These are phyloP conservation scores for Jamesozyma hellenica DNA, from an alignment of 805 yeast genomes.

Conservation along the genomic window DNA sequence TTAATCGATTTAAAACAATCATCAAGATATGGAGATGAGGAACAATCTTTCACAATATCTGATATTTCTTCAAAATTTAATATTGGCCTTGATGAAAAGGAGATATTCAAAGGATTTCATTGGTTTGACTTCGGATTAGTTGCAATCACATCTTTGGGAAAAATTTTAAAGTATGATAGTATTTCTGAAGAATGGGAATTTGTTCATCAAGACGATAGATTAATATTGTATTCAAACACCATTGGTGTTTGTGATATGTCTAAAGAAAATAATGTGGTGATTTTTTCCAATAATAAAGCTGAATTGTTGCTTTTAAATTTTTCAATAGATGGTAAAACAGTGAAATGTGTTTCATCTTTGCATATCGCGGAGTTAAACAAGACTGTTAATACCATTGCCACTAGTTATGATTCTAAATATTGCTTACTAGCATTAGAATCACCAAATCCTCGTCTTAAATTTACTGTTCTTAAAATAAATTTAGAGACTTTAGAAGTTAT, in stretches of 20 bases:
- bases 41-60: conserved; percentile 20
- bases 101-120: conserved; percentile 51
- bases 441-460: conserved; percentile 53
- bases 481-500: conserved; percentile 20
- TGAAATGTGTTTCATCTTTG: conserved; percentile 17
- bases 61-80: conserved; percentile 28
- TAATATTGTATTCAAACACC: conserved; percentile 35
- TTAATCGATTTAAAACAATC: conserved; percentile 42
- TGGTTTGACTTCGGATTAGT: conserved; percentile 39
- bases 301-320: conserved; percentile 37
- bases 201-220: conserved; percentile 16
- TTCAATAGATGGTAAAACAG: conserved; percentile 26
- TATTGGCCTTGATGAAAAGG: conserved; percentile 34
- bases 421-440: conserved; percentile 45
- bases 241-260: conserved; percentile 29
- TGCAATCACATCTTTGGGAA: conserved; percentile 52
- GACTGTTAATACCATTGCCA: conserved; percentile 40
- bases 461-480: conserved; percentile 35
- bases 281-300: conserved; percentile 34
- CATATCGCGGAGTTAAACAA: conserved; percentile 31
- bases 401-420: conserved; percentile 20
- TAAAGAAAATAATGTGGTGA: conserved; percentile 22
- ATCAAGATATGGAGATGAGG: conserved; percentile 26
- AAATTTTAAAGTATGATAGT: conserved; percentile 30
- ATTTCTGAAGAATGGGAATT: conserved; percentile 22